Evolutionary conservation across 2,329 filamentous ascomycete species (phyloP).

Genomic region (Xylariaceae sp.): DNA sequence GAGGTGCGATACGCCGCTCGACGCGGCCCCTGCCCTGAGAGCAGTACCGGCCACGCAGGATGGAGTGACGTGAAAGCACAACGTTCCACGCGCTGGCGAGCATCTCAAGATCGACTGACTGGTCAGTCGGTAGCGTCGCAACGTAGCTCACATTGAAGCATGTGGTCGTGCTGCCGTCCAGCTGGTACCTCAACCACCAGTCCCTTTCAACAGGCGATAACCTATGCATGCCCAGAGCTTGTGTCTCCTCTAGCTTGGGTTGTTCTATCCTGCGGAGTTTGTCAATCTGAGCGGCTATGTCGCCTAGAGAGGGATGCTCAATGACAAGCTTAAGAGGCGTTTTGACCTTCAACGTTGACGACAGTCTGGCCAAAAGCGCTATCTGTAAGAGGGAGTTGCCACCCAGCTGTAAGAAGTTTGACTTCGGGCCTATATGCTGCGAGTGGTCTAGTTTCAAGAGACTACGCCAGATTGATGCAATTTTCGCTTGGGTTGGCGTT

Average conservation of each 20-base stretch:
- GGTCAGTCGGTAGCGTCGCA: neutral
- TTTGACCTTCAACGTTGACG: neutral
- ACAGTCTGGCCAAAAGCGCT: neutral
- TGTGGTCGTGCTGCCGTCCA: neutral
- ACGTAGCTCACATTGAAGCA: slow-evolving; percentile 8
- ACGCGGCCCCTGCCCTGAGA: neutral
- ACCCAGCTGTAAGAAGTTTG: slow-evolving; percentile 5
- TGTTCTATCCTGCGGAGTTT: neutral
- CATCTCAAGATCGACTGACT: neutral
- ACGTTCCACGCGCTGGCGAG: slow-evolving; percentile 2
- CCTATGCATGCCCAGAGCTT: neutral
- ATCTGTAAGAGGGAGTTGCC: slow-evolving; percentile 3
- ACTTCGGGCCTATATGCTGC: no score
- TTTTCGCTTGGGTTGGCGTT: neutral
- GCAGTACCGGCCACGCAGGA: slow-evolving; percentile 9
- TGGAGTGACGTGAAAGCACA: neutral
- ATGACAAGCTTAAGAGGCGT: neutral
- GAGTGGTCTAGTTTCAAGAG: no score
- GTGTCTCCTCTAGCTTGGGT: neutral
- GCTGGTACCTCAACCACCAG: slow-evolving; percentile 7
- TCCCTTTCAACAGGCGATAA: slow-evolving; percentile 5
- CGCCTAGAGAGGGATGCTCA: neutral
- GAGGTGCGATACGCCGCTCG: no score
- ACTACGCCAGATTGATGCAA: no score
- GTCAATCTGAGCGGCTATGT: neutral